Conservation (phyloP, 1,284 basidiomycete species). For the Puccinia sorghi region DNA sequence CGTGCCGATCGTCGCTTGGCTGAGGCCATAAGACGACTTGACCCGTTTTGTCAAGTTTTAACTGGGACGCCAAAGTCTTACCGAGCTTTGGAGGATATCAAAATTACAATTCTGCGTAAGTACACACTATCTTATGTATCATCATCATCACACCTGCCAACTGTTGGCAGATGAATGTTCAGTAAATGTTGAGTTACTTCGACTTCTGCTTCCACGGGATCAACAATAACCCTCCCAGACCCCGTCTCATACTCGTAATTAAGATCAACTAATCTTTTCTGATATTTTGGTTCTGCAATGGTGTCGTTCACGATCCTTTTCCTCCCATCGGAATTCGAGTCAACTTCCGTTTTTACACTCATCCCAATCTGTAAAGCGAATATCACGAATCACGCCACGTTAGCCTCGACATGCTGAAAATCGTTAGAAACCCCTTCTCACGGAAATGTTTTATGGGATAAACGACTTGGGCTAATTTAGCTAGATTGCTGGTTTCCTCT, state of each 20-base stretch:
- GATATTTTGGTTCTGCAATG: background rate
- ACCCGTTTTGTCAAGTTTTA: constrained; percentile 32
- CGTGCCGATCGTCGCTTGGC: constrained; percentile 25
- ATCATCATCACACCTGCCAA: background rate
- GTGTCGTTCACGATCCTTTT: background rate
- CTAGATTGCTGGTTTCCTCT: background rate
- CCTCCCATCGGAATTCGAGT: background rate
- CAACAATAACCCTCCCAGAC: constrained; percentile 17
- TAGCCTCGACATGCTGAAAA: background rate
- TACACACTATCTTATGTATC: background rate
- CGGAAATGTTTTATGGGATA: background rate
- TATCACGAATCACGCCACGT: background rate
- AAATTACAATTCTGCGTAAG: background rate
- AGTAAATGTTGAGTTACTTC: constrained; percentile 11
- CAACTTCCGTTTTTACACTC: constrained; percentile 15
- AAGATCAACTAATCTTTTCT: constrained; percentile 12
- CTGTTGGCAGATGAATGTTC: background rate
- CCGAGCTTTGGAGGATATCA: constrained; percentile 19
- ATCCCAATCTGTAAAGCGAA: background rate
- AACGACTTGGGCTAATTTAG: background rate
- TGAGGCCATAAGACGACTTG: constrained; percentile 43
- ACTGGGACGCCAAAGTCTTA: constrained; percentile 12
- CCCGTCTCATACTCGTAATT: constrained; percentile 40
- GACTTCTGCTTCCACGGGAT: constrained; percentile 28
- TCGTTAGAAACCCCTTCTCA: background rate